Evolutionary conservation across 2,329 filamentous ascomycete species (phyloP), one percentile per base, ranked within the genome.

Genomic region (Botrytis medusae): DNA sequence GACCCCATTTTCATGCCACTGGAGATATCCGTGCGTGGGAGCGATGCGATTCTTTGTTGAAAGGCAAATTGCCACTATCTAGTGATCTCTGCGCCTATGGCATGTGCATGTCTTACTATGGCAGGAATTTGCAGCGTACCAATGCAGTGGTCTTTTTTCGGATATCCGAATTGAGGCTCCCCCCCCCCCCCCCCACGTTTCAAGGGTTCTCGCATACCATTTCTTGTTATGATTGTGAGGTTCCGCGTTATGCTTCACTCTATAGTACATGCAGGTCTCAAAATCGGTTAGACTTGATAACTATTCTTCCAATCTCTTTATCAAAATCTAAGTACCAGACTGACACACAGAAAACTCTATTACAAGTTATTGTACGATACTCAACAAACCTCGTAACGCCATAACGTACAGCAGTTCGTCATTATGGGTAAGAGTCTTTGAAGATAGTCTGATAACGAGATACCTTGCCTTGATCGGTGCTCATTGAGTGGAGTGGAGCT

Each of bases 401-500:
- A 68, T 68, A 68, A 68, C 18, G 25, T 54, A 42, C 18, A 68
- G 48, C 20, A 29, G 64, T 54, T 68, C 46, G 48, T 40, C 48
- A 32, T 57, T 42, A 57, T 42, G 46, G 64, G 48, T 51, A 68
- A 44, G n/a, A 29, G 61, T 64, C 12, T 32, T 46, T 29, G n/a
- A 40, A n/a, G 46, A 68, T 42, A 32, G 34, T 57, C 54, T 40
- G 64, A 34, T 68, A 68, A 40, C 64, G 48, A 68, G 46, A 68
- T 57, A 29, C 32, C 34, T 57, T 40, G 25, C 34, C 64, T 32
- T 34, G 10, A 68, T 57, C 34, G 34, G 34, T 54, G 57, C 34
- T 54, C 46, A 25, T 68, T 34, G 64, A 57, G 48, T 68, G 46
- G 64, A 57, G 64, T 68, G 64, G 64, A 57, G 64, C 46, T 57